phyloP scores from a whole-genome alignment of 305 asterid species.

The Ajuga reptans region DNA sequence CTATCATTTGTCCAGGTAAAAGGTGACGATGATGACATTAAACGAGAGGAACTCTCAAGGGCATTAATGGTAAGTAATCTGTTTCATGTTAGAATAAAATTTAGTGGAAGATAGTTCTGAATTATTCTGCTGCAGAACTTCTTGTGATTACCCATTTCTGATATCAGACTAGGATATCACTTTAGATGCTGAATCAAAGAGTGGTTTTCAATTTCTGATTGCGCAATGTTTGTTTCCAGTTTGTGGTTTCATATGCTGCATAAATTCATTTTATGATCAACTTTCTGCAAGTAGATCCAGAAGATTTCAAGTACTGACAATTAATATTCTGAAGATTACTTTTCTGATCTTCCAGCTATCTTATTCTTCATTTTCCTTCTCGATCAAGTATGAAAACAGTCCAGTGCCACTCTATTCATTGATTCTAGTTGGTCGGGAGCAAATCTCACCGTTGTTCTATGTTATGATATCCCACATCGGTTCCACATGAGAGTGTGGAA shows the following conservation, averaged over 20 bases:
- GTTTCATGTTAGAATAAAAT: constrained; percentile 10
- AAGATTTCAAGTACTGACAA: constrained; percentile 3
- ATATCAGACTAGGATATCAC: constrained; percentile 4
- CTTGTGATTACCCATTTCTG: constrained; percentile 9
- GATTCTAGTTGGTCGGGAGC: constrained; percentile 3
- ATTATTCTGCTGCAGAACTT: not conserved
- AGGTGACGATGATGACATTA: constrained; percentile 54
- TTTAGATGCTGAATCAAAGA: not conserved
- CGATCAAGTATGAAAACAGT: not conserved
- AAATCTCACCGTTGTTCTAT: not conserved
- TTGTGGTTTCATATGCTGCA: constrained; percentile 7
- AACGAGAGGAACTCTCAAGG: constrained; percentile 70
- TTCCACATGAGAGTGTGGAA: too few relatives aligned
- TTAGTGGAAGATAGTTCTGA: constrained; percentile 16
- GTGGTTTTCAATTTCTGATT: not conserved
- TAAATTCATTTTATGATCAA: not conserved
- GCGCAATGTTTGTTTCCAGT: not conserved
- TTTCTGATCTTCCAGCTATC: constrained; percentile 13
- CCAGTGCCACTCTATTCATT: not conserved
- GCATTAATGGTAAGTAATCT: constrained; percentile 71
- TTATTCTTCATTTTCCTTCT: not conserved
- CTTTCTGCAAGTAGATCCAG: constrained; percentile 14
- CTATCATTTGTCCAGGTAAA: constrained; percentile 45
- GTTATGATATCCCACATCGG: too few relatives aligned
- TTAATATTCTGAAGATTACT: constrained; percentile 7